Base-by-base conservation (phyloP, 1,284 basidiomycete genomes). In the Caloboletus inedulis region DNA sequence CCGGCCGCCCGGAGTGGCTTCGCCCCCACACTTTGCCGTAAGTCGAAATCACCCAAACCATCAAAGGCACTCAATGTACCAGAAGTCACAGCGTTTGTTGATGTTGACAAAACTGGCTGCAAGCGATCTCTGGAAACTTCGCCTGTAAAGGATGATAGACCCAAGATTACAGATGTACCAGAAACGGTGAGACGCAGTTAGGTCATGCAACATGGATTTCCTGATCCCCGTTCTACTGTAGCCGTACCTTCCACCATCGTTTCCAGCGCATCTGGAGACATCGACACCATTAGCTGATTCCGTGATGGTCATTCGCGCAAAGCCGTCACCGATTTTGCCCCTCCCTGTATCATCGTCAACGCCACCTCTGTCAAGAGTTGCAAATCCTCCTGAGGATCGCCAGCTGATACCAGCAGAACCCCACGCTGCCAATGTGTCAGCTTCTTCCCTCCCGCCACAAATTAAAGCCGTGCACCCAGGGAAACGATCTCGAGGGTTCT, bases 201-300 rank as follows among this genome's bases (percentile, higher is more conserved):
- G 39, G 49, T 57, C 34, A 51, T 44, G 23, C 29, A 25, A 41
- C 33, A 45, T 49, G 21, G 39, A 14, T 41, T 49, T 47, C 47
- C 51, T 64, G 49, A 68, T 33, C 16, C 37, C 18, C n/a, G 18
- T 52, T 49, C 39, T 40, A 25, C 18, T 47, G 39, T 52, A 68
- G 69, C 57, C 58, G 16, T 71, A 62, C 29, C 49, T 70, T 42
- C 67, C 69, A 7, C 66, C 66, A 14, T 68, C 66, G 29, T 68
- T 68, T 43, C 69, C 66, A 35, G 48, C 54, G 14, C 49, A 68
- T 47, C 44, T 68, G 18, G 51, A 58, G 35, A 68, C 69, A 23
- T 68, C 66, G 13, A 68, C 66, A 21, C 66, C 66, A 29, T 55
- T 64, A 16, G 51, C 59, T 27, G 45, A 54, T 42, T 42, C 55